Evolutionary conservation across 352 stramenopile species (phyloP).

Genomic region (Globisporangium iwayamae): DNA sequence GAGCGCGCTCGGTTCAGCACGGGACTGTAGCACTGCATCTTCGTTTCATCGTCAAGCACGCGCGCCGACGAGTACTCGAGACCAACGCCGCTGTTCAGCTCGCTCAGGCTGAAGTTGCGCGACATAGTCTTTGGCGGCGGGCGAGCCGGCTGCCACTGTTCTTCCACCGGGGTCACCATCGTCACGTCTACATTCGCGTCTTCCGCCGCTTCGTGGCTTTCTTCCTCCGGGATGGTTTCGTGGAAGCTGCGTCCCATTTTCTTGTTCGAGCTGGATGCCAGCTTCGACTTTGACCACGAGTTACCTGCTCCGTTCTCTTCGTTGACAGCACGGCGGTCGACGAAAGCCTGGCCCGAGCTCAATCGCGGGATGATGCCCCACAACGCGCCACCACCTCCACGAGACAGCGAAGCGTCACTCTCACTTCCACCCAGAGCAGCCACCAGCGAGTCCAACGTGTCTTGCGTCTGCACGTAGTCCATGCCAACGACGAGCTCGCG

Average conservation of each 20-base stretch:
- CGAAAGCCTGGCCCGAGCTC: slow-evolving; percentile 82
- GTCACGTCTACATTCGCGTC: slow-evolving; percentile 6
- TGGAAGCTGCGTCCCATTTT: slow-evolving; percentile 26
- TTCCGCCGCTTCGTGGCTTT: slow-evolving; percentile 20
- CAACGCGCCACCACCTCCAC: slow-evolving; percentile 16
- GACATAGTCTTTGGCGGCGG: slow-evolving; percentile 7
- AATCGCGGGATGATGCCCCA: slow-evolving; percentile 71
- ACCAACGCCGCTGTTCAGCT: slow-evolving; percentile 1
- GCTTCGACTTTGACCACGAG: slow-evolving; percentile 18
- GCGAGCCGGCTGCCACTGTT: slow-evolving; percentile 9
- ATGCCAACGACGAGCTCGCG: slow-evolving; percentile 54
- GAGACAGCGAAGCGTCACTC: slow-evolving; percentile 15
- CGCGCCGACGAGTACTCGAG: slow-evolving; percentile 14
- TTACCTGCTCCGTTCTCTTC: slow-evolving; percentile 31
- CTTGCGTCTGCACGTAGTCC: slow-evolving; percentile 67
- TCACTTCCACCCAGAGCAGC: not conserved
- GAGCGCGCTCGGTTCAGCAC: slow-evolving; percentile 38
- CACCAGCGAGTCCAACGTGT: slow-evolving; percentile 58
- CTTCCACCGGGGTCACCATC: slow-evolving; percentile 8
- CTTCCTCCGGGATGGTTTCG: slow-evolving; percentile 61
- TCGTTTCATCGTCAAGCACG: slow-evolving; percentile 13
- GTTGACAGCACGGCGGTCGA: slow-evolving; percentile 58
- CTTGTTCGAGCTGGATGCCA: slow-evolving; percentile 19
- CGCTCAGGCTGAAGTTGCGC: slow-evolving; percentile 14
- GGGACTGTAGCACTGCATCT: slow-evolving; percentile 29